These are phyloP conservation scores for Pichia ethanolica DNA, from an alignment of 805 yeast genomes.

Conservation along the genomic window DNA sequence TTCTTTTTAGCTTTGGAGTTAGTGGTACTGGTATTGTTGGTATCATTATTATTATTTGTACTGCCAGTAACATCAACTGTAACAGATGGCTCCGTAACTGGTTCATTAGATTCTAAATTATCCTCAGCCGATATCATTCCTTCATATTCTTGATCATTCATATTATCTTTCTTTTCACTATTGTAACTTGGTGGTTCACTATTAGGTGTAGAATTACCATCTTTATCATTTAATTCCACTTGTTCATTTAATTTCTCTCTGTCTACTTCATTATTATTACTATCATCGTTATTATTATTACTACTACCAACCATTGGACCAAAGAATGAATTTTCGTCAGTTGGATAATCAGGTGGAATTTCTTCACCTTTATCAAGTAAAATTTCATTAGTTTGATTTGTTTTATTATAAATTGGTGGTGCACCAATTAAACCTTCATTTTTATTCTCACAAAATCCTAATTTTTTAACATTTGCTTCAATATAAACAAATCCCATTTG, in stretches of 20 bases:
- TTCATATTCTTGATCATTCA: constrained; percentile 2
- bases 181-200: constrained; percentile 27
- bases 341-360: constrained; percentile 64
- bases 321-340: constrained; percentile 54
- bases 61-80: too few relatives aligned
- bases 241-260: neutral
- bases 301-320: constrained; percentile 30
- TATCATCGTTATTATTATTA: neutral
- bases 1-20: constrained; percentile 14
- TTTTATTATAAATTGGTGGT: constrained; percentile 29
- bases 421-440: constrained; percentile 34
- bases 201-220: constrained; percentile 13
- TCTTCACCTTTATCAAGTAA: constrained; percentile 66
- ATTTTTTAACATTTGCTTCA: constrained; percentile 68
- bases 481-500: constrained; percentile 84
- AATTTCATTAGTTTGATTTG: constrained; percentile 34
- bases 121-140: neutral
- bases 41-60: too few relatives aligned
- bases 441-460: constrained; percentile 47
- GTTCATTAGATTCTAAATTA: too few relatives aligned
- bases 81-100: too few relatives aligned
- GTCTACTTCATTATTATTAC: neutral
- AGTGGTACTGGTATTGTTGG: too few relatives aligned
- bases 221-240: too few relatives aligned
- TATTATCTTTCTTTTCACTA: constrained; percentile 11